Base-by-base conservation (phyloP, 2,329 filamentous ascomycete genomes). In the Neospermospora avenae region DNA sequence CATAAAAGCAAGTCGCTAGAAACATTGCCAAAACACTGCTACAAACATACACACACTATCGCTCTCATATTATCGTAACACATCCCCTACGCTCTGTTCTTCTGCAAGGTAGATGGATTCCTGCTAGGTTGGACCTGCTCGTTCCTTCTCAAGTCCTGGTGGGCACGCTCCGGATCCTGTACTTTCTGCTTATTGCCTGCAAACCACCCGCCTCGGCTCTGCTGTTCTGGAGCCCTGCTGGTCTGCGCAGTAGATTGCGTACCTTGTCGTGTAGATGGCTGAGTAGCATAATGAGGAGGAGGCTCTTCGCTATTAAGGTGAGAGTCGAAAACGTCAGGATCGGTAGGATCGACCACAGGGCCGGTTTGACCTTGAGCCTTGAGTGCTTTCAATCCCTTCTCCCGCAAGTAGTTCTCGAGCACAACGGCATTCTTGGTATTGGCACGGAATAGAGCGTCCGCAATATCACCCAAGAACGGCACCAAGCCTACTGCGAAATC, bases 401-500 rank as follows among this genome's bases (percentile, higher is more conserved):
- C 78, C 46, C 89, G 83, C 57, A 95, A 79, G 66, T 88, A 80
- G 49, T 84, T 76, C 68, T 85, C 82, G 13, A 85, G 77, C 2
- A 90, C 73, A 37, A 88, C 81, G 4, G 89, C 85, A 68, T 93
- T 95, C 68, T 85, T 85, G 20, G 87, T 90, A 70, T 93, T 95
- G 71, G 86, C 87, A 62, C 89, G 86, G 76, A 88, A 88, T 3
- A 84, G 73, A 5, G 68, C 60, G 69, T 95, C 90, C 41, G 81
- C 82, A 2, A 93, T 61, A 69, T 93, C 90, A n/a, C 90, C 90
- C 0, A 91, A 63, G 63, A 93, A 84, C 0, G 90, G 90, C 0
- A 93, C 78, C 2, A 95, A 76, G 5, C 90, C 91, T 35, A 93
- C 78, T 39, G 82, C 72, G 67, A 95, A 90, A 71, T 96, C 90